These are phyloP conservation scores for Colletotrichum sp. DNA, from an alignment of 2,329 filamentous ascomycete species.

Conservation along the genomic window DNA sequence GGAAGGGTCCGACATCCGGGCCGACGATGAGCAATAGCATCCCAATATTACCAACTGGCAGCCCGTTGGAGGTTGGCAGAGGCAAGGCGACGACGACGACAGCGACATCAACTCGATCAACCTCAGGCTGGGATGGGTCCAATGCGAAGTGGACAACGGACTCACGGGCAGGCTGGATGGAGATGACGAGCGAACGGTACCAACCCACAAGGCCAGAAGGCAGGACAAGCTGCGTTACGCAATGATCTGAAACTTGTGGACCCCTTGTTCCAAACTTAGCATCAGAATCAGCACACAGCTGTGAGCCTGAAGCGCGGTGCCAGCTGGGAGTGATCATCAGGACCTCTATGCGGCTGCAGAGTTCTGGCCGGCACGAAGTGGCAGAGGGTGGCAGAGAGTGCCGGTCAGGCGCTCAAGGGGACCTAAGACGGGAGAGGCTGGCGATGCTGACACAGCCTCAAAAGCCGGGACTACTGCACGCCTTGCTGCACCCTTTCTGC, in stretches of 20 bases:
- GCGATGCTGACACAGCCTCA: conserved; percentile 23
- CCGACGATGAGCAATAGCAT: background rate
- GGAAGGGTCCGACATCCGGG: background rate
- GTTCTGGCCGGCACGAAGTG: background rate
- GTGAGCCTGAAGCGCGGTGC: background rate
- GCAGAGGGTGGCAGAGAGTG: background rate
- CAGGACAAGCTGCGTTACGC: background rate
- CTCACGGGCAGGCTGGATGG: background rate
- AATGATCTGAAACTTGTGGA: conserved; percentile 17
- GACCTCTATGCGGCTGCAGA: background rate
- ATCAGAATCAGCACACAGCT: background rate
- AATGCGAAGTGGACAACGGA: background rate
- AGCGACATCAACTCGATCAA: background rate
- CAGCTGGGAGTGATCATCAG: background rate
- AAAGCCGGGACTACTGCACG: conserved; percentile 19
- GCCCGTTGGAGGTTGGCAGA: background rate
- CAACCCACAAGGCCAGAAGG: background rate
- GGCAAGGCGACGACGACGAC: background rate
- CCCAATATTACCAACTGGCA: background rate
- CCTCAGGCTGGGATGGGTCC: conserved; percentile 5
- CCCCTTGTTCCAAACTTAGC: conserved; percentile 18
- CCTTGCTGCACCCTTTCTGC: conserved; percentile 5
- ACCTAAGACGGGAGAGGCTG: conserved; percentile 9
- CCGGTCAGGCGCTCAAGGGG: background rate
- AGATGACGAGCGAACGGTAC: background rate